Evolutionary conservation across 2,329 filamentous ascomycete genomes (phyloP).

Genomic region (Monilinia polystroma): DNA sequence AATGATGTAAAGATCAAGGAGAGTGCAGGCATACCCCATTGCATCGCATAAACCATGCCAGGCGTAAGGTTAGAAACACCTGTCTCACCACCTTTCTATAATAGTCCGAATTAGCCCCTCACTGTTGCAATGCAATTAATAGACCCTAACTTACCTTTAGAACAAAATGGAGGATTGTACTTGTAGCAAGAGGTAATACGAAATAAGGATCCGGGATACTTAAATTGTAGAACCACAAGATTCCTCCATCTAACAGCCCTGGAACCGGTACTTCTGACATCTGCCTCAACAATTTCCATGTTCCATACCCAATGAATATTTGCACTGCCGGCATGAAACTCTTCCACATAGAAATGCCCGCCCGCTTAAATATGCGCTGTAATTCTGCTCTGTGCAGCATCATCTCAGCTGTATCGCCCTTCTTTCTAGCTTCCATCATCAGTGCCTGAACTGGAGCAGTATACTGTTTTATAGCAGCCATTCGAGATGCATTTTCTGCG

Average conservation of each 20-base stretch:
- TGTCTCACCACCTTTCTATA: conserved; percentile 50
- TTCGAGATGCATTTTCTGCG: conserved; percentile 60
- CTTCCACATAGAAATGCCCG: conserved; percentile 54
- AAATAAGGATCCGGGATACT: conserved; percentile 74
- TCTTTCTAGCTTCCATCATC: conserved; percentile 45
- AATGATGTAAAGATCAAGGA: conserved; percentile 53
- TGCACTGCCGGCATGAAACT: conserved; percentile 59
- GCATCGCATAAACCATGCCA: conserved; percentile 44
- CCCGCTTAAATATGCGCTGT: conserved; percentile 49
- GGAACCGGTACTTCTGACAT: conserved; percentile 82
- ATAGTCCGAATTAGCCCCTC: background rate
- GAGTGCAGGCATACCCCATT: conserved; percentile 52
- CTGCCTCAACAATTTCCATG: conserved; percentile 72
- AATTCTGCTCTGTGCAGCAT: conserved; percentile 51
- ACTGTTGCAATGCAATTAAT: background rate
- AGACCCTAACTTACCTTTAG: conserved; percentile 33
- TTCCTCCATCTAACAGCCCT: conserved; percentile 66
- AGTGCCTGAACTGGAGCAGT: conserved; percentile 56
- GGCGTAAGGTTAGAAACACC: conserved; percentile 42
- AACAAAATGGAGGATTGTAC: conserved; percentile 54
- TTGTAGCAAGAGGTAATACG: conserved; percentile 65
- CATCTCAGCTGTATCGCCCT: conserved; percentile 49
- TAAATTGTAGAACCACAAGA: conserved; percentile 78
- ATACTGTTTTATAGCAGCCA: conserved; percentile 59
- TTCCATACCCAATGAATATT: conserved; percentile 73